These are phyloP conservation scores for Talaromyces wortmannii DNA, from an alignment of 495 filamentous ascomycete species.

Conservation along the genomic window DNA sequence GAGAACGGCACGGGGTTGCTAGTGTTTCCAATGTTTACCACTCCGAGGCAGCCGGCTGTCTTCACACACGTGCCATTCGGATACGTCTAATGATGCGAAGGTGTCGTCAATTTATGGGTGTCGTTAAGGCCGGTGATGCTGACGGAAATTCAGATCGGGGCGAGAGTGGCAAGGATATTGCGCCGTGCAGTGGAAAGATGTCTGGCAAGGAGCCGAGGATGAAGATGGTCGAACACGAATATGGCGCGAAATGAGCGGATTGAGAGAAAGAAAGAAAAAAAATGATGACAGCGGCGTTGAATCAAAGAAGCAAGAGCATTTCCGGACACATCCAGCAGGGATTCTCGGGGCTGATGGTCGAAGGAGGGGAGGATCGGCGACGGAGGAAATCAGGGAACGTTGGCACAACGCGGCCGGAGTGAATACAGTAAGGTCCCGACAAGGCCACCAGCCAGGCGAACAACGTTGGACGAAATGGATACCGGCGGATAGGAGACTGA, in stretches of 20 bases:
- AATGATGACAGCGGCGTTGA: too few species aligned
- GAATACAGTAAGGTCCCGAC: too few species aligned
- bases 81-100: background rate
- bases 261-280: background rate
- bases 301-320: background rate
- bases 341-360: background rate
- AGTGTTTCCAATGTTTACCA: background rate
- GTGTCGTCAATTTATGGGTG: background rate
- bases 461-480: too few species aligned
- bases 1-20: too few species aligned
- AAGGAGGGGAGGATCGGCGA: background rate
- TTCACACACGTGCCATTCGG: background rate
- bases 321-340: background rate
- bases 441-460: too few species aligned
- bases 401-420: background rate
- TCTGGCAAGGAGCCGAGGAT: background rate
- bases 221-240: background rate
- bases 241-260: background rate
- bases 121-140: too few species aligned
- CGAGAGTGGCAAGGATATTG: too few species aligned
- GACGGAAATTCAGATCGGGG: too few species aligned
- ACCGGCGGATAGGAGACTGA: too few species aligned
- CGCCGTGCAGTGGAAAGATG: too few species aligned
- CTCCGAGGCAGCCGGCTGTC: background rate
- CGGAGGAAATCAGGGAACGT: background rate